These are phyloP conservation scores for Metschnikowia amazonensis DNA, from an alignment of 805 yeast species.

Conservation along the genomic window DNA sequence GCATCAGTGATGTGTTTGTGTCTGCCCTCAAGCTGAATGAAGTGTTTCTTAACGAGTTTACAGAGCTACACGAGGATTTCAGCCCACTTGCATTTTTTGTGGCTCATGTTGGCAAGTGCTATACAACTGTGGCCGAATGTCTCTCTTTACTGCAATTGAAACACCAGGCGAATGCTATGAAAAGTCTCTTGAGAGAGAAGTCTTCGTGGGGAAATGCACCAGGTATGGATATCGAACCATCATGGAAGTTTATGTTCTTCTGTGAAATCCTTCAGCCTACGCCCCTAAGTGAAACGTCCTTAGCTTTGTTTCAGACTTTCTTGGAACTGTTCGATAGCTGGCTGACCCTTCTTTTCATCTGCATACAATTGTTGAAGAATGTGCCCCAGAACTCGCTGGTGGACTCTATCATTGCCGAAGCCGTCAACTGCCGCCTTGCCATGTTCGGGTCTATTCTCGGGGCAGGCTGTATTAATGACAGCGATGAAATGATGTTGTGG, in stretches of 20 bases:
- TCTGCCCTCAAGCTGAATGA: constrained; percentile 4
- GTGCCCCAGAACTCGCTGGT: constrained; percentile 11
- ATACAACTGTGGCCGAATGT: constrained; percentile 8
- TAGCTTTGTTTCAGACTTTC: constrained; percentile 10
- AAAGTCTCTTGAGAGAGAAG: not conserved
- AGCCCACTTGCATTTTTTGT: constrained; percentile 9
- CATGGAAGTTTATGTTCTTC: constrained; percentile 13
- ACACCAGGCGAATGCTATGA: not conserved
- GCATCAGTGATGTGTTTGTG: constrained; percentile 9
- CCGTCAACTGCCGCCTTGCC: constrained; percentile 9
- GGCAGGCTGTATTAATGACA: constrained; percentile 7
- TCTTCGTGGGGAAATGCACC: constrained; percentile 1
- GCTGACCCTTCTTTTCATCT: constrained; percentile 10
- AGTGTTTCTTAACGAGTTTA: constrained; percentile 7
- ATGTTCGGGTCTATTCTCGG: constrained; percentile 8
- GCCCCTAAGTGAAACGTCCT: constrained; percentile 7
- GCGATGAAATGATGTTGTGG: constrained; percentile 10
- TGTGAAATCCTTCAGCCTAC: constrained; percentile 8
- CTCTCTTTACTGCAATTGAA: not conserved
- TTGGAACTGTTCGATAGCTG: constrained; percentile 13
- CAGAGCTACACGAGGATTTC: constrained; percentile 8
- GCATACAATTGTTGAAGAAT: constrained; percentile 10
- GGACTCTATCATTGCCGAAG: constrained; percentile 9
- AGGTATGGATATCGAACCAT: constrained; percentile 6
- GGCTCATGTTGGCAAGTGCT: constrained; percentile 4